These are phyloP conservation scores for Pistacia vera DNA, from an alignment of 345 rosid genomes.

Conservation along the genomic window DNA sequence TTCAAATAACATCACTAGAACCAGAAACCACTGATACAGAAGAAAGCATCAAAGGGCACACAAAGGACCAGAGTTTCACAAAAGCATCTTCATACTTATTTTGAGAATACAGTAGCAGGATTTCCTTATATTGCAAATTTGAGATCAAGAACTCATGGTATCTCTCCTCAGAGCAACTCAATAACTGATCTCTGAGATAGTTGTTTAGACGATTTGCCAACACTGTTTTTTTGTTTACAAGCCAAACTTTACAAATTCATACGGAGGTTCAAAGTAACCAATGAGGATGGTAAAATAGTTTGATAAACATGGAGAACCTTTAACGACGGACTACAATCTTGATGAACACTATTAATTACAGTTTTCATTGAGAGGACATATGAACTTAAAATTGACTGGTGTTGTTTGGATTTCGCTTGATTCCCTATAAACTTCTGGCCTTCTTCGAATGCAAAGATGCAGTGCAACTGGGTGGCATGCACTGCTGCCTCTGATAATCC, in stretches of 20 bases:
- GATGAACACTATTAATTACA: slow-evolving; percentile 51
- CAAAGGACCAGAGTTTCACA: slow-evolving; percentile 70
- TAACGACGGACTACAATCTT: slow-evolving; percentile 86
- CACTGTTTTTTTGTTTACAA: slow-evolving; percentile 78
- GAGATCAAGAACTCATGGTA: slow-evolving; percentile 43
- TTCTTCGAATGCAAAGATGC: slow-evolving; percentile 77
- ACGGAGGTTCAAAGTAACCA: slow-evolving; percentile 68
- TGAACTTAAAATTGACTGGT: slow-evolving; percentile 51
- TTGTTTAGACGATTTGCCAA: slow-evolving; percentile 61
- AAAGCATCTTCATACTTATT: slow-evolving; percentile 73
- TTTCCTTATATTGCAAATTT: slow-evolving; percentile 69
- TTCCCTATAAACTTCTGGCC: slow-evolving; percentile 39
- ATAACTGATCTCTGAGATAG: slow-evolving; percentile 55
- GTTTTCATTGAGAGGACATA: slow-evolving; percentile 58
- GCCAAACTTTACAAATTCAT: slow-evolving; percentile 74
- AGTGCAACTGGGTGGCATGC: slow-evolving; percentile 78
- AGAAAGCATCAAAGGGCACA: slow-evolving; percentile 62
- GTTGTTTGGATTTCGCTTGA: slow-evolving; percentile 42
- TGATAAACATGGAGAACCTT: slow-evolving; percentile 76
- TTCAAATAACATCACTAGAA: slow-evolving; percentile 59
- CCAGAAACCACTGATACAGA: slow-evolving; percentile 44
- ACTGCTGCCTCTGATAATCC: slow-evolving; percentile 74
- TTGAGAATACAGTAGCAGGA: slow-evolving; percentile 68
- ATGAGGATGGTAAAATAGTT: slow-evolving; percentile 64
- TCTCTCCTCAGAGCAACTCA: slow-evolving; percentile 56